phyloP scores from a whole-genome alignment of 371 early-diverging fungal genomes.

The Mycotypha africana region DNA sequence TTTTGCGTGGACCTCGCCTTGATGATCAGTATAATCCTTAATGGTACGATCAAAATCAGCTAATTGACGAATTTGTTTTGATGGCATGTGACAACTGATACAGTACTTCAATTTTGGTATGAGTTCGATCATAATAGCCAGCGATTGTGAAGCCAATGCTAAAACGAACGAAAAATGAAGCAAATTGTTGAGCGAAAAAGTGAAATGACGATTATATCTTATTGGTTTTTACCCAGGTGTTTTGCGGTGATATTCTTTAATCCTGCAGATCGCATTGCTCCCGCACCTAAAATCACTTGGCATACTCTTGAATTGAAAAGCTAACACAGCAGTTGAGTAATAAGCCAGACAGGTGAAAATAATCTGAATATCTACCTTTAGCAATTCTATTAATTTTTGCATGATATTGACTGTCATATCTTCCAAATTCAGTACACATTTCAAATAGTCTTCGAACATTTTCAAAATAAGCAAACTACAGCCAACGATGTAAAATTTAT shows the following conservation, averaged over 20 bases:
- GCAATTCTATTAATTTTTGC: constrained; percentile 77
- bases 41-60: constrained; percentile 83
- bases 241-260: constrained; percentile 93
- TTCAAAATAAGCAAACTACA: constrained; percentile 82
- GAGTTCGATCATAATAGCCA: constrained; percentile 76
- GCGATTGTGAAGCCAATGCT: constrained; percentile 89
- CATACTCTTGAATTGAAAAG: constrained; percentile 88
- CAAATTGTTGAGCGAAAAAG: background rate
- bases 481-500: constrained; percentile 79
- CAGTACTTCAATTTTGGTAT: constrained; percentile 79
- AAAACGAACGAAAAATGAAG: background rate
- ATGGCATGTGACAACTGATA: constrained; percentile 59
- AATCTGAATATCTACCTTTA: constrained; percentile 51
- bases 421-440: constrained; percentile 72
- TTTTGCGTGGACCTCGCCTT: constrained; percentile 81
- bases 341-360: background rate
- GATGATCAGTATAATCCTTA: constrained; percentile 83
- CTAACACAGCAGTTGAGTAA: too few relatives aligned
- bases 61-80: constrained; percentile 70
- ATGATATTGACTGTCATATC: constrained; percentile 75
- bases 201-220: too few relatives aligned
- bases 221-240: constrained; percentile 66
- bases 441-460: constrained; percentile 84
- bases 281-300: constrained; percentile 94
- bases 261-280: constrained; percentile 92